phyloP scores from a whole-genome alignment of 805 yeast species.

The Tetrapisispora taiwanensis region DNA sequence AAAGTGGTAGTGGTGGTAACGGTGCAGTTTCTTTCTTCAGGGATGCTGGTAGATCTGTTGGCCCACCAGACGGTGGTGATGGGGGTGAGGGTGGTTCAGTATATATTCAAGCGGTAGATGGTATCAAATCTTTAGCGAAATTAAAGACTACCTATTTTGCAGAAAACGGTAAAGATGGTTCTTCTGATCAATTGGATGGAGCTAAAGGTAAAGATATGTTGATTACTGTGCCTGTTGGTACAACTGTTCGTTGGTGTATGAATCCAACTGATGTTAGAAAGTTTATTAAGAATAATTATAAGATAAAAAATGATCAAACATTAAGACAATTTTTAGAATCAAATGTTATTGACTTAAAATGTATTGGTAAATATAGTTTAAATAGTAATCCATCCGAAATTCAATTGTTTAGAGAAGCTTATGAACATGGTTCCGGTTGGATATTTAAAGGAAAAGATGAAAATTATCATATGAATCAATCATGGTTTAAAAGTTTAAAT shows the following conservation, averaged over 20 bases:
- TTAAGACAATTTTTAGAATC: slow-evolving; percentile 17
- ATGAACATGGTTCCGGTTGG: slow-evolving; percentile 78
- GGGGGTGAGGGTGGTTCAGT: slow-evolving; percentile 91
- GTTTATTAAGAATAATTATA: slow-evolving; percentile 13
- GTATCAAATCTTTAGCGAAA: slow-evolving; percentile 60
- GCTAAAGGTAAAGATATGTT: slow-evolving; percentile 67
- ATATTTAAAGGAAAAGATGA: slow-evolving; percentile 68
- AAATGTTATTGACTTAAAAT: slow-evolving; percentile 23
- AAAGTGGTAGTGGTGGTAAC: slow-evolving; percentile 80
- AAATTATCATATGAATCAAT: slow-evolving; percentile 54
- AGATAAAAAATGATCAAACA: slow-evolving; percentile 11
- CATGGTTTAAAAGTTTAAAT: slow-evolving; percentile 56
- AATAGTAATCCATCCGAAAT: slow-evolving; percentile 34
- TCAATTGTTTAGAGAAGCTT: slow-evolving; percentile 57
- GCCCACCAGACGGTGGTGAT: slow-evolving; percentile 99
- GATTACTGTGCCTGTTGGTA: slow-evolving; percentile 86
- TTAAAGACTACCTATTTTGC: slow-evolving; percentile 62
- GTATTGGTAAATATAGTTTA: slow-evolving; percentile 25
- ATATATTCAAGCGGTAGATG: slow-evolving; percentile 70
- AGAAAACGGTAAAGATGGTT: slow-evolving; percentile 61
- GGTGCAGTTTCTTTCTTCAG: slow-evolving; percentile 80
- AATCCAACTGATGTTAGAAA: slow-evolving; percentile 45
- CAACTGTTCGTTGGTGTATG: slow-evolving; percentile 76
- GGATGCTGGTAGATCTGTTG: slow-evolving; percentile 73
- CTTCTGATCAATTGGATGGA: slow-evolving; percentile 76